Evolutionary conservation across 2,329 filamentous ascomycete genomes (phyloP).

Genomic region (Teratosphaeria pseudoeucalypti): DNA sequence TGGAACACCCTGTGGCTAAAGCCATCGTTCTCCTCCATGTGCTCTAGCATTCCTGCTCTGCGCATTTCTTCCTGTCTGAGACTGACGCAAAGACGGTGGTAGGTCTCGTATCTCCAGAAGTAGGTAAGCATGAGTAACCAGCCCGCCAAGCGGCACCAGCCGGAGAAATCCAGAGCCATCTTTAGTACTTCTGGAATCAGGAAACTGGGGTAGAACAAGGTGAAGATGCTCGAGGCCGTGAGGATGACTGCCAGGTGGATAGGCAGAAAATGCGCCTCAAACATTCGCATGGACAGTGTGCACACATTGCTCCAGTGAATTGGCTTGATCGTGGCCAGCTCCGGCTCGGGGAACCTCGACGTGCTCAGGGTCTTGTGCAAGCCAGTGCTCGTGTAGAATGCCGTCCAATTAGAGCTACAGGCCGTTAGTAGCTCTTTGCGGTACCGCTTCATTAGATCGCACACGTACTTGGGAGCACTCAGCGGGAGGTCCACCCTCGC

Average conservation of each 20-base stretch:
- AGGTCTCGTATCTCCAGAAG: conserved; percentile 57
- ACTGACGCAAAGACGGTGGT: conserved; percentile 52
- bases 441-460: conserved; percentile 1
- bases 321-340: conserved; percentile 10
- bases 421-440: conserved; percentile 6
- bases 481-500: conserved; percentile 10
- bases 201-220: conserved; percentile 42
- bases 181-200: conserved; percentile 44
- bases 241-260: conserved; percentile 57
- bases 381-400: conserved; percentile 21
- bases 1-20: conserved; percentile 18
- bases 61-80: conserved; percentile 57
- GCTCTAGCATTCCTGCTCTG: conserved; percentile 51
- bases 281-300: conserved; percentile 56
- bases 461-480: conserved; percentile 19
- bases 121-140: conserved; percentile 55
- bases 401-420: conserved; percentile 21
- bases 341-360: conserved; percentile 9
- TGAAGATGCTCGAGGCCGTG: conserved; percentile 51
- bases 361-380: conserved; percentile 17
- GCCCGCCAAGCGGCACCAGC: conserved; percentile 48
- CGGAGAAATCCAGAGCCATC: conserved; percentile 53
- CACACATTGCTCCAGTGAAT: conserved; percentile 39
- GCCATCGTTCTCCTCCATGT: conserved; percentile 36
- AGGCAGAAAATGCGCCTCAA: conserved; percentile 63